Base-by-base conservation (phyloP, 2,329 filamentous ascomycete genomes). In the Decorospora gaudefroyi region DNA sequence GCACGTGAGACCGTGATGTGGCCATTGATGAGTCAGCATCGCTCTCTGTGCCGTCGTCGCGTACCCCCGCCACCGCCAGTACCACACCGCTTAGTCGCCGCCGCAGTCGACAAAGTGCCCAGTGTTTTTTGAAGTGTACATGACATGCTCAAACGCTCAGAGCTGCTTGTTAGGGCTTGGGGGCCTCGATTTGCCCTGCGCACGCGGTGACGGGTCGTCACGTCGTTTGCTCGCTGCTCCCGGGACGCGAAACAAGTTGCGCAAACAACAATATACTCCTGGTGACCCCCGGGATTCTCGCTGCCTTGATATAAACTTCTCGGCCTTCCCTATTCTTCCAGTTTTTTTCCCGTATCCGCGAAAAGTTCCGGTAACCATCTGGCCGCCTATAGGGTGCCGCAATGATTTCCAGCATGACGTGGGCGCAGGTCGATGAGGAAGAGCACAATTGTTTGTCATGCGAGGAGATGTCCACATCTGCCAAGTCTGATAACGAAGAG, bases 1-100 rank as follows among this genome's bases (percentile, higher is more conserved):
- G 6, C 40, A 48, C 40, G 42, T 45, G 37, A 41, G 46, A 60
- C 61, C 61, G 63, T 64, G 61, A 65, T 46, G 47, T 55, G 56
- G 55, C 46, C n/a, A 59, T 54, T 48, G 49, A 37, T 52, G 47
- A 49, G 42, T 59, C 50, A 58, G 37, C 46, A 31, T 13, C 25
- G 49, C 50, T 17, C 27, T 49, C 47, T 37, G n/a, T n/a, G n/a
- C 40, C 39, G 23, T 33, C 30, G 43, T 44, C 50, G 49, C 49
- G 50, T 53, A 42, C 56, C 49, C n/a, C 56, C 53, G 46, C 51
- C 43, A 51, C 38, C 38, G 11, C 46, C 28, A 12, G 27, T 16
- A 39, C 34, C 35, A 44, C 26, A 51, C 31, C 44, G 34, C 42
- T 30, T 30, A 16, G 13, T 18, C 22, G 12, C 17, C n/a, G 10